Evolutionary conservation across 208 protist genomes (phyloP).

Genomic region (Leishmania guyanensis): DNA sequence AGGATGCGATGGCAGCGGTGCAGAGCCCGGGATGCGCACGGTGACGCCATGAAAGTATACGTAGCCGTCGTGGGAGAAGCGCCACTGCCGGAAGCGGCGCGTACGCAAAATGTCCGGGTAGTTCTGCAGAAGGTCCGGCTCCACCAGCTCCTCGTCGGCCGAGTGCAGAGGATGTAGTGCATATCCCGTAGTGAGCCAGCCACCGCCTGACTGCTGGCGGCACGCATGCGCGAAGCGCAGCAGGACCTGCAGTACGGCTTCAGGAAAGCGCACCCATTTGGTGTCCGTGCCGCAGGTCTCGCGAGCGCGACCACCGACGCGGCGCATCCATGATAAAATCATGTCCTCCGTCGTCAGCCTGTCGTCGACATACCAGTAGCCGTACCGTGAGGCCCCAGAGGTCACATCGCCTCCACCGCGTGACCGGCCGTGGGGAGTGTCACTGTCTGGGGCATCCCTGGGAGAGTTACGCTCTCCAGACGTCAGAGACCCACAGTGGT

Average conservation of each 20-base stretch:
- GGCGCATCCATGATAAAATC: constrained; percentile 56
- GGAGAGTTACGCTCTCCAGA: constrained; percentile 3
- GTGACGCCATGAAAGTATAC: constrained; percentile 64
- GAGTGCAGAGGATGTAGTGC: constrained; percentile 12
- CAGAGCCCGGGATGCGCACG: constrained; percentile 31
- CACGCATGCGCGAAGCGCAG: constrained; percentile 19
- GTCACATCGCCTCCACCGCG: neutral
- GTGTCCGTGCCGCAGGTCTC: constrained; percentile 40
- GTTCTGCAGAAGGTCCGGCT: constrained; percentile 27
- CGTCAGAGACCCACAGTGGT: neutral
- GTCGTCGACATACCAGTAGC: constrained; percentile 53
- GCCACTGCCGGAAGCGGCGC: constrained; percentile 49
- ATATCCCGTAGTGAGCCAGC: constrained; percentile 10
- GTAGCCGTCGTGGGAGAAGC: constrained; percentile 51
- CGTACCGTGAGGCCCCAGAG: neutral
- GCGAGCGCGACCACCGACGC: constrained; percentile 40
- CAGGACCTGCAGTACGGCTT: constrained; percentile 6
- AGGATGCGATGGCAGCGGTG: constrained; percentile 1
- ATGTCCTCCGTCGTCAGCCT: constrained; percentile 45
- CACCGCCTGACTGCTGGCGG: constrained; percentile 11
- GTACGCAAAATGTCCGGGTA: constrained; percentile 31
- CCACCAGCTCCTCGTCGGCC: constrained; percentile 22
- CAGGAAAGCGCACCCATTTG: constrained; percentile 50
- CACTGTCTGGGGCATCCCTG: neutral
- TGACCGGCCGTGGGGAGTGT: neutral